Evolutionary conservation across 1,284 basidiomycete genomes (phyloP).

Genomic region (Sporisorium iseilematis-ciliati): DNA sequence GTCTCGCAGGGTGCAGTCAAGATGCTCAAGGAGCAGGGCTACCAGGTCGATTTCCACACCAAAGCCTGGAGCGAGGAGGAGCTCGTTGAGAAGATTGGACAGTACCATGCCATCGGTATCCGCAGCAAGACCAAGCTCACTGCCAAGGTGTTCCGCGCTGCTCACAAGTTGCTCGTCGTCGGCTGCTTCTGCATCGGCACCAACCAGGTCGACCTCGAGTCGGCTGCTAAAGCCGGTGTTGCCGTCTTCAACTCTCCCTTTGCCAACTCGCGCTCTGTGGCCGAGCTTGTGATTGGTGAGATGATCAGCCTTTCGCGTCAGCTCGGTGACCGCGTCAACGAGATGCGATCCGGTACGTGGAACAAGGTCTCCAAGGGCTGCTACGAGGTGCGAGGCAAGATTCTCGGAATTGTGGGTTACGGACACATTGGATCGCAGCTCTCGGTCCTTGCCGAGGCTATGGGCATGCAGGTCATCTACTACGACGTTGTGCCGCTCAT

Average conservation of each 20-base stretch:
- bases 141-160: slow-evolving; percentile 79
- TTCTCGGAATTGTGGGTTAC: slow-evolving; percentile 96
- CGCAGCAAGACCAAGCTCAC: slow-evolving; percentile 98
- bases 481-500: slow-evolving; percentile 96
- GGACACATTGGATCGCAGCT: slow-evolving; percentile 98
- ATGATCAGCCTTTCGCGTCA: slow-evolving; percentile 94
- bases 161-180: slow-evolving; percentile 82
- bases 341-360: slow-evolving; percentile 92
- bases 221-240: slow-evolving; percentile 88
- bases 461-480: slow-evolving; percentile 96
- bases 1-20: slow-evolving; percentile 91
- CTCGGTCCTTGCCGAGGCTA: slow-evolving; percentile 94
- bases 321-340: slow-evolving; percentile 86
- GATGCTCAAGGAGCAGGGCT: slow-evolving; percentile 85
- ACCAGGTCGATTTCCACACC: slow-evolving; percentile 89
- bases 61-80: slow-evolving; percentile 92
- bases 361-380: slow-evolving; percentile 99
- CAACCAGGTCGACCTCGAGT: slow-evolving; percentile 93
- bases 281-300: slow-evolving; percentile 96
- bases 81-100: slow-evolving; percentile 85
- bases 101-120: slow-evolving; percentile 95
- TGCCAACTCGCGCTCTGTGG: slow-evolving; percentile 98
- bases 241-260: slow-evolving; percentile 99
- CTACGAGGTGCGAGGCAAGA: slow-evolving; percentile 98
- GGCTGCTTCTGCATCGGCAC: slow-evolving; percentile 99